These are phyloP conservation scores for Pichia sp. DNA, from an alignment of 1,139 yeast genomes.

Conservation along the genomic window DNA sequence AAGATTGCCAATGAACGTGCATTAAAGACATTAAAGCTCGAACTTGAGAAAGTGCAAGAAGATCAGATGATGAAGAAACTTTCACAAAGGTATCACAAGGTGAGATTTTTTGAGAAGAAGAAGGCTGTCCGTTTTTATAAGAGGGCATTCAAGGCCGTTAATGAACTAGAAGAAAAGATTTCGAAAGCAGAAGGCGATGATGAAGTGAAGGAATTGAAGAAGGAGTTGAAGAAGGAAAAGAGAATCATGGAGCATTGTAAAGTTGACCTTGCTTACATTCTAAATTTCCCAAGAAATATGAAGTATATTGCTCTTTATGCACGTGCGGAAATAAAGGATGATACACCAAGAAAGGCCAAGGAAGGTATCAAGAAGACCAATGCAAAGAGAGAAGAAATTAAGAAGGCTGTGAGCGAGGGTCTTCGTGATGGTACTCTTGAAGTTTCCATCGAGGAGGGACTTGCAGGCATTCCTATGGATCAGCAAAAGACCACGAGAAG, in stretches of 20 bases:
- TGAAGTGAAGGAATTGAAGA: constrained; percentile 39
- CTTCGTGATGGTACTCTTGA: constrained; percentile 48
- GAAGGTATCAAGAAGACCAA: constrained; percentile 44
- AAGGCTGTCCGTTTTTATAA: constrained; percentile 76
- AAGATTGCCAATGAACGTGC: constrained; percentile 83
- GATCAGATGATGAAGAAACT: constrained; percentile 47
- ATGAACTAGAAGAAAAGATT: constrained; percentile 28
- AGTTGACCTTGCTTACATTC: constrained; percentile 69
- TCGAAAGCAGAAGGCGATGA: constrained; percentile 19
- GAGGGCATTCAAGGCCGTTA: constrained; percentile 47
- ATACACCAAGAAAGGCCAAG: constrained; percentile 33
- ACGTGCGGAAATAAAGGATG: constrained; percentile 20
- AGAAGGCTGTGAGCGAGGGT: constrained; percentile 44
- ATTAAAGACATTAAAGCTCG: constrained; percentile 61
- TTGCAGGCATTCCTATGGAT: too few species aligned
- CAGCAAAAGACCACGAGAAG: constrained; percentile 4
- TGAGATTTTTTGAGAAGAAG: constrained; percentile 83
- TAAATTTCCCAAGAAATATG: constrained; percentile 69
- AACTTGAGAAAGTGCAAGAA: constrained; percentile 49
- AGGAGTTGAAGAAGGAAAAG: constrained; percentile 46
- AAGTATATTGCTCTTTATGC: constrained; percentile 81
- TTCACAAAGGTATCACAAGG: constrained; percentile 88
- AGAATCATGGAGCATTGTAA: constrained; percentile 51
- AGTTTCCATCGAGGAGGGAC: constrained; percentile 35
- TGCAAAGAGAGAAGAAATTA: constrained; percentile 40